Conservation (phyloP, 2,329 filamentous ascomycete genomes). For the Botrytis medusae region DNA sequence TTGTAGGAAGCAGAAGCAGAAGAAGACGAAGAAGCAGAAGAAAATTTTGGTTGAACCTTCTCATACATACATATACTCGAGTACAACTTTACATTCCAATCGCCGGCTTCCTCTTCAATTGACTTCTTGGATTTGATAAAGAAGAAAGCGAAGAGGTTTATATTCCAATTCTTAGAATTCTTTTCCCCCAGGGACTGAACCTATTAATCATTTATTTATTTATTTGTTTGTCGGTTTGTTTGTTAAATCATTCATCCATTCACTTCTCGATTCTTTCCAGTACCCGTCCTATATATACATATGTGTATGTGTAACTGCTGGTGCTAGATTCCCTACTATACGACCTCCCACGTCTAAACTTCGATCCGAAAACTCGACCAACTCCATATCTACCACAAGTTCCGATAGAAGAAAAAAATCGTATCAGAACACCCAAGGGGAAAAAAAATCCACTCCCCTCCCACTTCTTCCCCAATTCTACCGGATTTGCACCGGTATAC, state of each 20-base stretch:
- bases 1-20: background rate
- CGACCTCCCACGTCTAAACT: background rate
- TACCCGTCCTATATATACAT: background rate
- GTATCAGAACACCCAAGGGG: background rate
- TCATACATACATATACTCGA: background rate
- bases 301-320: background rate
- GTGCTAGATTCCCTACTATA: background rate
- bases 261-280: background rate
- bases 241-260: background rate
- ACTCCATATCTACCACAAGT: background rate
- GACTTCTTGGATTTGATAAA: background rate
- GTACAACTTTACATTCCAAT: background rate
- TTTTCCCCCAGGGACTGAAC: background rate
- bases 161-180: background rate
- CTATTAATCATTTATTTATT: background rate
- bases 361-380: slow-evolving; percentile 1
- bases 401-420: background rate
- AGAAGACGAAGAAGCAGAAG: background rate
- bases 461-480: slow-evolving; percentile 2
- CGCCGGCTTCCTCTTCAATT: background rate
- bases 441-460: slow-evolving; percentile 3
- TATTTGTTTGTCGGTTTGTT: background rate
- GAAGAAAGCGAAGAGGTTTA: background rate
- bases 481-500: slow-evolving; percentile 23
- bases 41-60: background rate